These are phyloP conservation scores for Clonostachys chloroleuca DNA, from an alignment of 2,329 filamentous ascomycete species.

Conservation along the genomic window DNA sequence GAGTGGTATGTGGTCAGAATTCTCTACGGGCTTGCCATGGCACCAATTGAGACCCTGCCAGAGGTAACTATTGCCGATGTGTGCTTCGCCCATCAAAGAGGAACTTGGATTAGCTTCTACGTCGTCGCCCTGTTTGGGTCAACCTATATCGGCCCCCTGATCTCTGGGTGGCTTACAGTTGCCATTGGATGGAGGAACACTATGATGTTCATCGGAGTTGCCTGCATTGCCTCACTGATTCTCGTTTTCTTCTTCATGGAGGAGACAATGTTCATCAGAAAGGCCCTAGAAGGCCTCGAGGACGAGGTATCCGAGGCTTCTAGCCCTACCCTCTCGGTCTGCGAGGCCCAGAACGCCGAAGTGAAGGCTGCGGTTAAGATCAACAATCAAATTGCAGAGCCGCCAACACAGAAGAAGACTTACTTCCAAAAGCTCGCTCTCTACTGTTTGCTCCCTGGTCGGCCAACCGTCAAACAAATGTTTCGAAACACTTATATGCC, in stretches of 20 bases:
- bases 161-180: conserved; percentile 5
- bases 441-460: neutral
- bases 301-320: neutral
- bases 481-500: conserved; percentile 6
- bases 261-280: conserved; percentile 49
- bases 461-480: neutral
- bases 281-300: neutral
- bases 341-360: too few relatives aligned
- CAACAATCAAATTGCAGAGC: neutral
- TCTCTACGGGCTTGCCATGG: conserved; percentile 33
- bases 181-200: conserved; percentile 16
- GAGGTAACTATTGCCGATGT: conserved; percentile 37
- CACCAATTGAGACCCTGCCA: conserved; percentile 39
- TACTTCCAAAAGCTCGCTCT: too few relatives aligned
- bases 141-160: conserved; percentile 1
- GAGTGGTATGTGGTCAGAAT: conserved; percentile 40
- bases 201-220: conserved; percentile 32
- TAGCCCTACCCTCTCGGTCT: too few relatives aligned
- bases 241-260: conserved; percentile 53
- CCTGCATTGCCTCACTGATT: conserved; percentile 23
- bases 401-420: too few relatives aligned
- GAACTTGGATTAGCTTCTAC: conserved; percentile 36
- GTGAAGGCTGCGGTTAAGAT: too few relatives aligned
- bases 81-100: conserved; percentile 34
- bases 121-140: conserved; percentile 21